These are phyloP conservation scores for Phytophthora rubi DNA, from an alignment of 352 stramenopile genomes.

Conservation along the genomic window DNA sequence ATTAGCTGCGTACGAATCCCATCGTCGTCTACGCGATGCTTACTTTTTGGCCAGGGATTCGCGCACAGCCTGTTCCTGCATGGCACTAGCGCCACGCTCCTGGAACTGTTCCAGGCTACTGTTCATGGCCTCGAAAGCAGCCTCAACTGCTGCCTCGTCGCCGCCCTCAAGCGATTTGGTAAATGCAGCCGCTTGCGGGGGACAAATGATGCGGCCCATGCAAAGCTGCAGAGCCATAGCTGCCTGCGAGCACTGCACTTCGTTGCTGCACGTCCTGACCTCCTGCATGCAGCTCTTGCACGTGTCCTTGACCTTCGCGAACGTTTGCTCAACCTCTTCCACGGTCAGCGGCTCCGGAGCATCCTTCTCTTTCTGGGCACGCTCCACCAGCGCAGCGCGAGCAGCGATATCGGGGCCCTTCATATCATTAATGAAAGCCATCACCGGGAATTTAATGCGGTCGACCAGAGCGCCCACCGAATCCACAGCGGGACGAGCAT, in stretches of 20 bases:
- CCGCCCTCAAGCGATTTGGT: constrained; percentile 74
- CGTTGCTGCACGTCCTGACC: constrained; percentile 76
- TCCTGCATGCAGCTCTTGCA: constrained; percentile 85
- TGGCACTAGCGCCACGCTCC: constrained; percentile 71
- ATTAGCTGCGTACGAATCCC: constrained; percentile 31
- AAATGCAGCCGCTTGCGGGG: constrained; percentile 66
- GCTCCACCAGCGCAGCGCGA: constrained; percentile 60
- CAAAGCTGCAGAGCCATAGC: constrained; percentile 90
- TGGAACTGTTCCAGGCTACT: constrained; percentile 82
- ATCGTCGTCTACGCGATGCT: constrained; percentile 14
- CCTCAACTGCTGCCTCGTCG: constrained; percentile 69
- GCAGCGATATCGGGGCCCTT: constrained; percentile 56
- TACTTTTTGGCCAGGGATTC: constrained; percentile 65
- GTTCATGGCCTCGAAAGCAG: constrained; percentile 80
- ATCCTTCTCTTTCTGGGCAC: constrained; percentile 44
- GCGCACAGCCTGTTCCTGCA: constrained; percentile 77
- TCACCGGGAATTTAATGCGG: constrained; percentile 81
- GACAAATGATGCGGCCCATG: constrained; percentile 89
- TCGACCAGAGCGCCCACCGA: constrained; percentile 75
- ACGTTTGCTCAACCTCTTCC: constrained; percentile 81
- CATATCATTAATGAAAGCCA: constrained; percentile 56
- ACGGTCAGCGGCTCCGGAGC: constrained; percentile 54
- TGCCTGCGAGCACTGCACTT: constrained; percentile 85
- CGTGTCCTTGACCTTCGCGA: constrained; percentile 82
- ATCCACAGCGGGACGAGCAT: constrained; percentile 85